A percentile compares a stretch with the other conserved stretches of the same genome.
phyloP scores from a whole-genome alignment of 257 asterid species.

The Nicotiana undulata region DNA sequence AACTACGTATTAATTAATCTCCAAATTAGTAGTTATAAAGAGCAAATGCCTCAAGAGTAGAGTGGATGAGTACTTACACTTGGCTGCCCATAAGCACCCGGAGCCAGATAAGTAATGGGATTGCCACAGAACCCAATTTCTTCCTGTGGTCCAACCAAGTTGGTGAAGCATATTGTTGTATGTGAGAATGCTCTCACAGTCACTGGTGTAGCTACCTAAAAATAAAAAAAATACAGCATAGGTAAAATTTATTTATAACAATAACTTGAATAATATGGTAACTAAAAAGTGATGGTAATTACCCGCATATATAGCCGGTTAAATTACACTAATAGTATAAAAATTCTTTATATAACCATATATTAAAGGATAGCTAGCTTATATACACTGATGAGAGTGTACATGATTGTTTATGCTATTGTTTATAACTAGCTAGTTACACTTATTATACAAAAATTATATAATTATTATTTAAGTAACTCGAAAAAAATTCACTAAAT shows the following conservation, averaged over 20 bases:
- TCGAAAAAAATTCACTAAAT: no score
- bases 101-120: constrained; percentile 11
- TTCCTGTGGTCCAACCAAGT: constrained; percentile 16
- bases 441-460: no score
- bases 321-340: no score
- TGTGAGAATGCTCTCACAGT: not conserved
- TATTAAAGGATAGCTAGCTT: not conserved
- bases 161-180: constrained; percentile 13
- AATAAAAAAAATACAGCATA: not conserved
- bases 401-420: no score
- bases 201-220: not conserved
- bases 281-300: no score
- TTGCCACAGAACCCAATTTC: constrained; percentile 11
- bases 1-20: not conserved
- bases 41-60: not conserved
- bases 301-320: not conserved
- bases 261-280: no score
- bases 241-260: not conserved
- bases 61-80: constrained; percentile 7
- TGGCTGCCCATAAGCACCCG: constrained; percentile 10
- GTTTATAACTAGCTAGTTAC: no score
- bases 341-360: not conserved
- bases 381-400: no score
- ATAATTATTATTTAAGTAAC: no score
- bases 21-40: not conserved